A percentile compares a stretch with the other conserved stretches of the same genome.
Conservation (phyloP, 305 asterid species). For the Solanum hybrid region DNA sequence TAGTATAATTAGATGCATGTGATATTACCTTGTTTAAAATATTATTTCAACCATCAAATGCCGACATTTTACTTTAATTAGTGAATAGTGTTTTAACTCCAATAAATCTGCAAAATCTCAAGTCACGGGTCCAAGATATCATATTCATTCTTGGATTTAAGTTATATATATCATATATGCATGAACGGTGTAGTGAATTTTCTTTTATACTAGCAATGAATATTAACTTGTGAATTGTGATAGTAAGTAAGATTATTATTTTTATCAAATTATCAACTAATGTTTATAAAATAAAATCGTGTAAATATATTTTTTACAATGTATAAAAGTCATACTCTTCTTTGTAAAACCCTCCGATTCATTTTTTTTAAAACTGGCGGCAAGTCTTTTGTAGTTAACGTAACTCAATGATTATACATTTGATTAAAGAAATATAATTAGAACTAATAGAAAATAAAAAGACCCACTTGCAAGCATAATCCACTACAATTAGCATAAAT, state of each 20-base stretch:
- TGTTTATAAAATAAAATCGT: background rate
- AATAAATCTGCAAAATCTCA: background rate
- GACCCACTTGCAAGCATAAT: background rate
- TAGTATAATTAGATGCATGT: background rate
- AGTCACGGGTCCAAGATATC: background rate
- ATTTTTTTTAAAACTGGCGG: background rate
- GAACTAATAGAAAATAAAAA: background rate
- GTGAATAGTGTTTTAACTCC: background rate
- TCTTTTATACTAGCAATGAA: background rate
- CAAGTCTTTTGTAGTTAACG: background rate
- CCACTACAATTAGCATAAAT: background rate
- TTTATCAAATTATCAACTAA: background rate
- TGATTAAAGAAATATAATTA: background rate
- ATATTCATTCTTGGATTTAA: background rate
- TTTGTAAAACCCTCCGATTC: background rate
- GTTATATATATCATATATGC: background rate
- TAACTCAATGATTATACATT: background rate
- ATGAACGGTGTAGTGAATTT: background rate
- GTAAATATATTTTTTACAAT: background rate
- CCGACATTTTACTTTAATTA: background rate
- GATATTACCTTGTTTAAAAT: background rate
- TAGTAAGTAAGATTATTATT: background rate
- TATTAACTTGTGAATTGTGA: background rate
- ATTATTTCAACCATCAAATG: background rate
- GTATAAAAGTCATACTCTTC: background rate